Base-by-base conservation (phyloP, 1,139 yeast species). In the Yamadazyma blattariae region DNA sequence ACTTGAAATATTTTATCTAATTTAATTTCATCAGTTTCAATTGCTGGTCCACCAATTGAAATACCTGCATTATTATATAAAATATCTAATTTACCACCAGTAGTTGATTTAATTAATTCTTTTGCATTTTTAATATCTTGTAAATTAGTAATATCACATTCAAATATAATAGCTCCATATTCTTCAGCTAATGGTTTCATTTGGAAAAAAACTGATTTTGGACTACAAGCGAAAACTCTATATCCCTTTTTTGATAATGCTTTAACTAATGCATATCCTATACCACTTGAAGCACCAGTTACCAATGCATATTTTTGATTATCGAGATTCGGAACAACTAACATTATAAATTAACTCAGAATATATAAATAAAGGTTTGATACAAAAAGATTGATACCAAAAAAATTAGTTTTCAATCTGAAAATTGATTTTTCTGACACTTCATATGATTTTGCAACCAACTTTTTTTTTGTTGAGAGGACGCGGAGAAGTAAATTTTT, bases 231-330 rank as follows among this genome's bases (percentile, higher is more conserved):
- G 37, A 61, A 52, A 6, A 65, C 67, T 30, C 54, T 51, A 42
- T 62, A 66, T 1, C 71, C 71, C 25, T 50, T 47, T 39, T 51
- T 52, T 21, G 56, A 45, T 30, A 66, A 50, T 10, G 51, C 54
- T 15, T 47, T 46, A 10, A 65, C 50, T 33, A 65, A 32, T 14
- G 56, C 54, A 37, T 51, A 60, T 2, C 73, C 73, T 36, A 66
- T 67, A 3, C 72, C 72, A 4, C 67, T 57, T 3, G 70, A 61
- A 3, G 71, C 70, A 3, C 72, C 72, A 1, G 67, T 57, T 17
- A 67, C 49, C 5, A 67, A 51, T 9, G 71, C 72, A 46, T 44
- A 46, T 27, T 46, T 46, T 28, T 37, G 43, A 15, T 35, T 11
- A 5, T n/a, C 7, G 9, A 14, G 5, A n/a, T 25, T 31, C n/a